A percentile compares a stretch with the other conserved stretches of the same genome.
These are phyloP conservation scores for Aspergillus wentii DNA, from an alignment of 495 filamentous ascomycete species.

Conservation along the genomic window DNA sequence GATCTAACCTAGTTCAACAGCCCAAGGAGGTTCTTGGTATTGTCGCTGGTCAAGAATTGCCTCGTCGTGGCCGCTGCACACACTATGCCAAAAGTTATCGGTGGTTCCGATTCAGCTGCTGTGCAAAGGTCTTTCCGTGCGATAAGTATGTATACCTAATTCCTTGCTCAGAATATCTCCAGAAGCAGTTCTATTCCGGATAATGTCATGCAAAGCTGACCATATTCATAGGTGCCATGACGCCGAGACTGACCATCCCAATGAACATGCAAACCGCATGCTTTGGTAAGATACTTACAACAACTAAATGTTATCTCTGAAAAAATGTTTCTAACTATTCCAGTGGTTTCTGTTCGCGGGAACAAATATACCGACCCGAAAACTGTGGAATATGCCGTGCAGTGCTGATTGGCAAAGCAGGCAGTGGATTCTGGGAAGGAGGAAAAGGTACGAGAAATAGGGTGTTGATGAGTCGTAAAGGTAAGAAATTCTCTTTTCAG, in stretches of 20 bases:
- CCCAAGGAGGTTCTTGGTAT: slow-evolving; percentile 70
- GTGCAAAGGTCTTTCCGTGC: slow-evolving; percentile 68
- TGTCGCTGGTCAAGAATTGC: slow-evolving; percentile 73
- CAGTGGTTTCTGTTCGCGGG: slow-evolving; percentile 69
- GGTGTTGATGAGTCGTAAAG: slow-evolving; percentile 64
- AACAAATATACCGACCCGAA: slow-evolving; percentile 79
- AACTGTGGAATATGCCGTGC: slow-evolving; percentile 74
- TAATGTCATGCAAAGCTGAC: too few relatives aligned
- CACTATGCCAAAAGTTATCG: slow-evolving; percentile 80
- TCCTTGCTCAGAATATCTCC: too few relatives aligned
- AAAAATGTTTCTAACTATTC: slow-evolving; percentile 1
- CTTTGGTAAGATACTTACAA: slow-evolving; percentile 53
- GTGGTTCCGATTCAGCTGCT: slow-evolving; percentile 77
- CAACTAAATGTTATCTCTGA: background rate
- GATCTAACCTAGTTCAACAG: slow-evolving; percentile 11
- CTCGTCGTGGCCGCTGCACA: slow-evolving; percentile 64
- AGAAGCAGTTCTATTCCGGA: too few relatives aligned
- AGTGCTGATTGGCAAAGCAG: slow-evolving; percentile 63
- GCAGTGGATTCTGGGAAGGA: slow-evolving; percentile 86
- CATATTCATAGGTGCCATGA: slow-evolving; percentile 64
- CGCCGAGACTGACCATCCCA: slow-evolving; percentile 60
- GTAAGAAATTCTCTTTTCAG: slow-evolving; percentile 18
- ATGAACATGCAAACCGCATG: slow-evolving; percentile 87
- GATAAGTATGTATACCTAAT: slow-evolving; percentile 47
- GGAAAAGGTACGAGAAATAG: slow-evolving; percentile 79